Percentiles rank a stretch among this genome's conserved stretches.
phyloP scores from a whole-genome alignment of 257 asterid species.

The Scutellaria minor region DNA sequence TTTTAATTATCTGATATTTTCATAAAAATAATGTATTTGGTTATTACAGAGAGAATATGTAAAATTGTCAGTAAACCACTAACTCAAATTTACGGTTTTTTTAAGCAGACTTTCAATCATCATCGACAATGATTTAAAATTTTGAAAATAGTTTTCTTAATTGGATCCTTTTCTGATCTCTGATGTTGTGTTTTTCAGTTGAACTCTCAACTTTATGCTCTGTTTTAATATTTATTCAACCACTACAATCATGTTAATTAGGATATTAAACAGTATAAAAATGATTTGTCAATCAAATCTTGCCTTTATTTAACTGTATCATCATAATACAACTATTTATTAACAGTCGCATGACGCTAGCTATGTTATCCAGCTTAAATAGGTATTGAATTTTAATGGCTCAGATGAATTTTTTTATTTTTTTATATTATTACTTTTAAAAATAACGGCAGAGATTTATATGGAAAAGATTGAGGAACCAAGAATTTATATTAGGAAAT shows the following conservation, averaged over 20 bases:
- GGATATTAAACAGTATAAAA: not conserved
- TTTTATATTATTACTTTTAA: too few relatives aligned
- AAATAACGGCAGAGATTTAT: not conserved
- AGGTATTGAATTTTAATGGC: too few relatives aligned
- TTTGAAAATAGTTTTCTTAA: not conserved
- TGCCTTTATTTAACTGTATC: not conserved
- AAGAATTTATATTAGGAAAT: not conserved
- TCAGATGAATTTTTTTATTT: too few relatives aligned
- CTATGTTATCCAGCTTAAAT: too few relatives aligned
- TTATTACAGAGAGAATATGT: too few relatives aligned
- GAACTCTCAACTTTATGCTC: not conserved
- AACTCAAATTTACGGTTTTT: too few relatives aligned
- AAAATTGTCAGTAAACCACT: too few relatives aligned
- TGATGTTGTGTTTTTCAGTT: conserved; percentile 14
- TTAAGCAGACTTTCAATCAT: not conserved
- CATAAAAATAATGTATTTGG: too few relatives aligned
- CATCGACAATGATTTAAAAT: conserved; percentile 13
- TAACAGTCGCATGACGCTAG: too few relatives aligned
- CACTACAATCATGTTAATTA: not conserved
- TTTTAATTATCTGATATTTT: too few relatives aligned
- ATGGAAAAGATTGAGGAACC: not conserved
- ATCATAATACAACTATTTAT: not conserved
- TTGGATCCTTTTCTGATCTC: not conserved
- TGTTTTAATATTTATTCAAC: not conserved
- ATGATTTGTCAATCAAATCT: conserved; percentile 13